Base-by-base conservation (phyloP, 805 yeast species). In the Wickerhamomyces bovis region DNA sequence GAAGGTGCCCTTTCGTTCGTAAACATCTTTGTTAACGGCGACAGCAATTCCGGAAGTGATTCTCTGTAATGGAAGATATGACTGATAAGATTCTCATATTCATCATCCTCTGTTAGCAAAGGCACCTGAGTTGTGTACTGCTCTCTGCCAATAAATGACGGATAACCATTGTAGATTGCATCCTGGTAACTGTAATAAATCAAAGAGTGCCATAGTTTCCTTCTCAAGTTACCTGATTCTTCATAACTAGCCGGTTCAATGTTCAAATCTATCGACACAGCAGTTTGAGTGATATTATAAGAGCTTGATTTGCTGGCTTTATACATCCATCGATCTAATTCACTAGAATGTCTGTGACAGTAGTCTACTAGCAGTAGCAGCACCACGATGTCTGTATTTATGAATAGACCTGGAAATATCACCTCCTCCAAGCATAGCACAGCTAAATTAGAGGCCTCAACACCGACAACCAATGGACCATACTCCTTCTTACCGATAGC, bases 1-100 rank as follows among this genome's bases (percentile, higher is more conserved):
- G 44, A 26, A 13, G 44, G 47, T 25, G 21, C 19, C n/a, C 44
- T 26, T 9, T 41, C 47, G 38, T 41, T 38, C 6, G 30, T 21
- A 6, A 41, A 12, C 44, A 36, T 45, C n/a, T 18, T 38, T 22
- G 30, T 41, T 28, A 45, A 18, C 5, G 30, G 12, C 16, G 20
- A 13, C 5, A 41, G 16, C 13, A 40, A 7, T 6, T 6, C 16
- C 15, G 28, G 25, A 19, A 20, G 15, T 16, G 22, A 26, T 11
- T 26, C 21, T 18, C 38, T 36, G 16, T 41, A 40, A 18, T 36
- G 44, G 21, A 21, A 38, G 4, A 40, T 25, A 25, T 38, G 23
- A 30, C 23, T 41, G 8, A 45, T 45, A 5, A 33, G 31, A 22
- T 23, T 22, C 12, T 42, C 16, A 23, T 31, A 15, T 4, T 11